Evolutionary conservation across 2,329 filamentous ascomycete species (phyloP), one percentile per base, ranked within the genome.

Genomic region (Arthrinium phaeospermum): DNA sequence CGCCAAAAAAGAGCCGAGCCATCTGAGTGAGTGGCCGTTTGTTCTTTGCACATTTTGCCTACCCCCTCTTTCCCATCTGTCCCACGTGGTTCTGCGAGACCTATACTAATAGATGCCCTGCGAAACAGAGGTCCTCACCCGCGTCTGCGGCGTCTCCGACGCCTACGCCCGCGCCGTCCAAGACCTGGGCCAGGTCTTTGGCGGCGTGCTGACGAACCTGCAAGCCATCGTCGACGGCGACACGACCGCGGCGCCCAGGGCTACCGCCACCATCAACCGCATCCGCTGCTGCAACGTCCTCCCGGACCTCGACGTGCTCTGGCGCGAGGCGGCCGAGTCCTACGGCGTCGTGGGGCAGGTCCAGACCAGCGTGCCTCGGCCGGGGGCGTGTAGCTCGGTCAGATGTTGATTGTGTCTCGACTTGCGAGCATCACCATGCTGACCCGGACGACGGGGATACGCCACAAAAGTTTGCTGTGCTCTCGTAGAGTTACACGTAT

Each of bases 221-320:
- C 67, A 68, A n/a, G 19, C 44, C 67, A 30, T 68, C 67, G 46
- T 47, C 30, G 41, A 68, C 41, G 5, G 22, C 44, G 19, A 8
- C n/a, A n/a, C n/a, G 19, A 2, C 24, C 41, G n/a, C 5, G 2
- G 41, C 46, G n/a, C 41, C 24, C 24, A 30, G 1, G 24, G 67
- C 67, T 7, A 41, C 30, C n/a, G 30, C 14, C n/a, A 68, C 24
- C 41, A 68, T 68, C 67, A 68, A 68, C 67, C 41, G 22, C 6
- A n/a, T 68, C 46, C 67, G 67, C 67, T 68, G 67, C 67, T 68
- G 67, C 41, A 68, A 68, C 67, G 67, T 47, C 19, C 67, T 68
- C 16, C 14, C 6, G 14, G 67, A 47, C 41, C 67, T 68, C 67
- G 67, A 68, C 67, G 67, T 49, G 44, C 44, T 68, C 67, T 68